These are phyloP conservation scores for Candida sp. DNA, from an alignment of 1,139 yeast genomes.

Conservation along the genomic window DNA sequence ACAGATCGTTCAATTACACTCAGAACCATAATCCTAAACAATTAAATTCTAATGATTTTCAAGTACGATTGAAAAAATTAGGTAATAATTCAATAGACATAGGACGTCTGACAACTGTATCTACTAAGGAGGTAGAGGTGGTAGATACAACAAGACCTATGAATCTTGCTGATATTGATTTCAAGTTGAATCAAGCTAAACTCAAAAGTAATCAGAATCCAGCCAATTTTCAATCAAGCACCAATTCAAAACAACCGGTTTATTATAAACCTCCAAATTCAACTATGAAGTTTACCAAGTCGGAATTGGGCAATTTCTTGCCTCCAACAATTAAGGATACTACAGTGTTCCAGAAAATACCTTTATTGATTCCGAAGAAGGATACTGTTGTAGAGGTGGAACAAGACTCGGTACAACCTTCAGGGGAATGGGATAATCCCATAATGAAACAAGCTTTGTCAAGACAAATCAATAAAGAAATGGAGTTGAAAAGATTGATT, in stretches of 20 bases:
- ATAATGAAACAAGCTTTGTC: conserved; percentile 32
- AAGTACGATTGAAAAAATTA: conserved; percentile 1
- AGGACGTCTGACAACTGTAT: not conserved
- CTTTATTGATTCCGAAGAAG: conserved; percentile 2
- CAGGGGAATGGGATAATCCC: conserved; percentile 43
- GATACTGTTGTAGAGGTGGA: conserved; percentile 8
- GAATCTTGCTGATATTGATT: conserved; percentile 2
- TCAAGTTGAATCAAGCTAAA: conserved; percentile 1
- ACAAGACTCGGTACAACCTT: conserved; percentile 15
- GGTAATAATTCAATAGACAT: not conserved
- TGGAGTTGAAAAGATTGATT: conserved; percentile 19
- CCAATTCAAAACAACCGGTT: conserved; percentile 19
- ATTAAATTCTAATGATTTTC: conserved; percentile 1
- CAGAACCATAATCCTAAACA: not conserved
- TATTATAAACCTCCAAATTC: conserved; percentile 36
- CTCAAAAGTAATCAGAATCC: not conserved
- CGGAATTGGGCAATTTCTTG: conserved; percentile 27
- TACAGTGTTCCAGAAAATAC: not conserved
- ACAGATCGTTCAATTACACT: conserved; percentile 1
- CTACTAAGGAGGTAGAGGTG: not conserved
- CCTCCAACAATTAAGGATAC: conserved; percentile 18
- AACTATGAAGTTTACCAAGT: conserved; percentile 20
- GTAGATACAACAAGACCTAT: not conserved
- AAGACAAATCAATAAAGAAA: conserved; percentile 33
- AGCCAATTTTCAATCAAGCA: not conserved